phyloP scores from a whole-genome alignment of 1,284 basidiomycete genomes.

The Melampsora americana region DNA sequence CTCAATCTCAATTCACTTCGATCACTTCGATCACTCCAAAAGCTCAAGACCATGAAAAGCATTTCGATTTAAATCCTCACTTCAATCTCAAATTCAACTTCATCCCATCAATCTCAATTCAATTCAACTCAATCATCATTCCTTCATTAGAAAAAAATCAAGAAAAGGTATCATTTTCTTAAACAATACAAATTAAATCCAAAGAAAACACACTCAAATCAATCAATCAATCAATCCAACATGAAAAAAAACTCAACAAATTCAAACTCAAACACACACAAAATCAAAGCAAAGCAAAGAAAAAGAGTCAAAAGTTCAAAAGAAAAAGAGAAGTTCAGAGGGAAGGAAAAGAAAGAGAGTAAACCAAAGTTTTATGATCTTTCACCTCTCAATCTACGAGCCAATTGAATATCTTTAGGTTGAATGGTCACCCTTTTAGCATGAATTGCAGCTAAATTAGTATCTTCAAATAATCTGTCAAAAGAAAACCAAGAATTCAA shows the following conservation, averaged over 20 bases:
- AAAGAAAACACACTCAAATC: too few species aligned
- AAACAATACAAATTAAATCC: too few species aligned
- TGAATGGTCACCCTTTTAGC: slow-evolving; percentile 98
- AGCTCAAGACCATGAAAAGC: too few species aligned
- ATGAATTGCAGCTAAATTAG: slow-evolving; percentile 49
- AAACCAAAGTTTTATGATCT: slow-evolving; percentile 53
- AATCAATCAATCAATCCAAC: too few species aligned
- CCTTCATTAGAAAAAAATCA: too few species aligned
- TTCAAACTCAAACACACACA: not conserved
- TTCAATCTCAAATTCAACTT: too few species aligned
- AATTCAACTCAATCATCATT: too few species aligned
- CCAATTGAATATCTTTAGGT: slow-evolving; percentile 94
- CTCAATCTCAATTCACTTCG: too few species aligned
- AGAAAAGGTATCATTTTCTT: too few species aligned
- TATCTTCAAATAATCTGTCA: slow-evolving; percentile 47
- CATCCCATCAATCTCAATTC: too few species aligned
- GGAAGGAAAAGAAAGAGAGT: not conserved
- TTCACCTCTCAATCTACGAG: slow-evolving; percentile 82
- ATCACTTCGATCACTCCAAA: not conserved
- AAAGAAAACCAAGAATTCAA: not conserved
- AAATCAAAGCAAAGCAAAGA: not conserved
- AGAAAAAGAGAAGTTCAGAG: not conserved
- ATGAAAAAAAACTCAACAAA: not conserved
- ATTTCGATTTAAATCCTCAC: too few species aligned
- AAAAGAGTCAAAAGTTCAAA: not conserved